Percentiles rank a stretch among this genome's conserved stretches.
phyloP scores from a whole-genome alignment of 495 filamentous ascomycete species.

The Neurospora intermedia region DNA sequence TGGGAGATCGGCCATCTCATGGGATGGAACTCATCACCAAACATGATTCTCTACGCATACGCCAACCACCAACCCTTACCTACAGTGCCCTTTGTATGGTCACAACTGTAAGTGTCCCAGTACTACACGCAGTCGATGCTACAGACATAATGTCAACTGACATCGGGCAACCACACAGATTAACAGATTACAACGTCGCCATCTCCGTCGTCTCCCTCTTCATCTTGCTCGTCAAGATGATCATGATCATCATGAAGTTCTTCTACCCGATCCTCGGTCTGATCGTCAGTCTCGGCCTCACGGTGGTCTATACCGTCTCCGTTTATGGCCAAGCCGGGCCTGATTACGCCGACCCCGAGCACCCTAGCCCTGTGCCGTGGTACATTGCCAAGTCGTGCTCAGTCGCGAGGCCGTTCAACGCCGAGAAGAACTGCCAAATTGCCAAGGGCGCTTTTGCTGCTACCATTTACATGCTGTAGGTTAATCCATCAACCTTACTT shows the following conservation, averaged over 20 bases:
- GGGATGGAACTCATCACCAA: conserved; percentile 75
- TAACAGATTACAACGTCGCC: conserved; percentile 73
- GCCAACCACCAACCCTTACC: conserved; percentile 62
- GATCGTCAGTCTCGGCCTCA: conserved; percentile 45
- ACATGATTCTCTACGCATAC: conserved; percentile 58
- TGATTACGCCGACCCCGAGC: conserved; percentile 64
- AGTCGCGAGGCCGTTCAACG: conserved; percentile 43
- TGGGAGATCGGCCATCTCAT: conserved; percentile 74
- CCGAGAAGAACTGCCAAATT: conserved; percentile 61
- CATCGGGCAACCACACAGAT: conserved; percentile 34
- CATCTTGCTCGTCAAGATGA: conserved; percentile 52
- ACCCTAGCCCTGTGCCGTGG: conserved; percentile 64
- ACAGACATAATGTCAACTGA: not conserved
- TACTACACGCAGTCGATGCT: too few relatives aligned
- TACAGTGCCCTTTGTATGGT: conserved; percentile 69
- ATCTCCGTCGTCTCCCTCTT: conserved; percentile 68
- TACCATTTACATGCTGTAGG: conserved; percentile 63
- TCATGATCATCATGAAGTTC: conserved; percentile 59
- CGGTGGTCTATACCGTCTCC: conserved; percentile 55
- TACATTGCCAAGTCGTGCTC: conserved; percentile 72
- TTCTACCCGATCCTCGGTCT: conserved; percentile 60
- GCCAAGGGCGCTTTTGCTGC: conserved; percentile 67
- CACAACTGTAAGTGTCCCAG: conserved; percentile 38
- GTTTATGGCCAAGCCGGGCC: conserved; percentile 65
- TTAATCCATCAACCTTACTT: conserved; percentile 1